These are phyloP conservation scores for Guadua angustifolia DNA, from an alignment of 176 grass and related monocot genomes.

Conservation along the genomic window DNA sequence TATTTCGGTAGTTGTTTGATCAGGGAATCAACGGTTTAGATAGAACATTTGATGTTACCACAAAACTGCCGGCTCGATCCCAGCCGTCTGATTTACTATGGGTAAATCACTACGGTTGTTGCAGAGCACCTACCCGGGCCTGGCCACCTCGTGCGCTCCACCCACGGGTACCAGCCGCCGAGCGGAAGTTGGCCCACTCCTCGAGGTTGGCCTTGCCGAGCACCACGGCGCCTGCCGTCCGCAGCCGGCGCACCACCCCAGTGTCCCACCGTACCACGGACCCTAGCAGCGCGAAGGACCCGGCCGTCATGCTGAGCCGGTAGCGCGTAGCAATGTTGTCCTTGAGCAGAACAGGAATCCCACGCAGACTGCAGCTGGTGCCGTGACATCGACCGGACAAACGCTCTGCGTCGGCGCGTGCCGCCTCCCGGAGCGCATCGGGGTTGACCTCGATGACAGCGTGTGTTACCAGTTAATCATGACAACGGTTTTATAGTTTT, in stretches of 20 bases:
- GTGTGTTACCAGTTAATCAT: no score
- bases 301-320: constrained; percentile 54
- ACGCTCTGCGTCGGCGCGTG: constrained; percentile 32
- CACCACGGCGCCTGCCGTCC: constrained; percentile 45
- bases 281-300: constrained; percentile 53
- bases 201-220: constrained; percentile 59
- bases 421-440: constrained; percentile 29
- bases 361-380: constrained; percentile 18
- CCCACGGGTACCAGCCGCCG: neutral
- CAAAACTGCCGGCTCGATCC: no score
- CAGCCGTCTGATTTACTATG: no score
- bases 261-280: constrained; percentile 39
- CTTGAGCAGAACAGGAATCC: constrained; percentile 59
- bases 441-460: constrained; percentile 61
- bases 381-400: neutral
- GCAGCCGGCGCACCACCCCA: constrained; percentile 49
- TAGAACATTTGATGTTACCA: no score
- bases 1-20: no score
- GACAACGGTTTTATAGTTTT: no score
- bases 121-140: constrained; percentile 19
- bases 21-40: no score
- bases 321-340: constrained; percentile 52
- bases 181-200: constrained; percentile 57
- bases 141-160: constrained; percentile 58
- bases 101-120: no score